Base-by-base conservation (phyloP, 495 filamentous ascomycete species). In the Podospora tetraspora region DNA sequence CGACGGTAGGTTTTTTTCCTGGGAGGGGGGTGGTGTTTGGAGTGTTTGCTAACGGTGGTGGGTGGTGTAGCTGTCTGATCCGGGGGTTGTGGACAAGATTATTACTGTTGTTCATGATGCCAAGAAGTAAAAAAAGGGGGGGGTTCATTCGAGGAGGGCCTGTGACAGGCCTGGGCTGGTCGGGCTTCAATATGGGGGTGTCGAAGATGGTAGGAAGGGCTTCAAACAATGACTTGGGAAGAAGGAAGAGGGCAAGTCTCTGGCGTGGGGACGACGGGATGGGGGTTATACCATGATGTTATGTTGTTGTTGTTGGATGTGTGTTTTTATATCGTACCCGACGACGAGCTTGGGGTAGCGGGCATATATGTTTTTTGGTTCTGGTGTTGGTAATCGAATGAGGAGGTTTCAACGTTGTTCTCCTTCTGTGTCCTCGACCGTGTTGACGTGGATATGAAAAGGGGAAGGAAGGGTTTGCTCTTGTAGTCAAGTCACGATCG, bases 61-160 rank as follows among this genome's bases (percentile, higher is more conserved):
- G n/a, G 1, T 52, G 60, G 52, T 22, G 56, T 29, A 96, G 92
- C 87, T 98, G 43, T 95, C 92, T 52, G 94, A 98, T 77, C 94
- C 94, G 34, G 87, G 84, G 62, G 89, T 97, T 24, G 93, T 99
- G 21, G 89, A 92, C 30, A 92, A 89, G 79, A 97, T 99, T 79
- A 96, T 97, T 73, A 78, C 84, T 60, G 86, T 83, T 27, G 93
- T 97, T 57, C 91, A 96, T 69, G 84, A 81, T 19, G 70, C 80
- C 27, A 78, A 75, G 75, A 82, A 80, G 76, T 84, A 84, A 74
- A 84, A 78, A 69, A 24, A 59, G 63, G 37, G 27, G 27, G 27
- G 3, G 5, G 5, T 27, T 6, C 3, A 27, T 27, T 27, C 3
- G 27, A 27, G 27, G 27, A 27, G 24, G 24, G 27, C 27, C 27